phyloP scores from a whole-genome alignment of 129 eudicot genomes.

The Saposhnikovia divaricata region DNA sequence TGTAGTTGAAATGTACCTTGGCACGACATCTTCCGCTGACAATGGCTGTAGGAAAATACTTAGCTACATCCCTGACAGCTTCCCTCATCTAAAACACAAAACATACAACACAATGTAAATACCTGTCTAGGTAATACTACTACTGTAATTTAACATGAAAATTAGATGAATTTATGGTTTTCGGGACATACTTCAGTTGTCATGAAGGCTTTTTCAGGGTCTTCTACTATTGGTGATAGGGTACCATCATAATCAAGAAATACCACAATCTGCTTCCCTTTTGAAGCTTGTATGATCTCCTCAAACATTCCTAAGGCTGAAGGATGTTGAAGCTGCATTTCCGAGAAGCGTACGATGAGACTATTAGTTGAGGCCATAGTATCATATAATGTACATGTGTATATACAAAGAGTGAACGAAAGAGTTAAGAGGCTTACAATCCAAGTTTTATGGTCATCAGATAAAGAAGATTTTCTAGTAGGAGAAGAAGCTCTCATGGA shows the following conservation, averaged over 20 bases:
- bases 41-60: constrained; percentile 82
- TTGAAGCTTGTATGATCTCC: constrained; percentile 49
- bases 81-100: constrained; percentile 61
- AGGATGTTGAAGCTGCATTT: constrained; percentile 54
- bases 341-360: neutral
- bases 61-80: constrained; percentile 75
- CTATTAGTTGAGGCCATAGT: neutral
- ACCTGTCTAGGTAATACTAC: neutral
- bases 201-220: constrained; percentile 93
- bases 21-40: constrained; percentile 87
- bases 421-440: constrained; percentile 29
- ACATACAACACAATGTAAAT: neutral
- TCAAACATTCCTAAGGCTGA: constrained; percentile 71
- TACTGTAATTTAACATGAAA: neutral
- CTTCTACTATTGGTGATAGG: constrained; percentile 78
- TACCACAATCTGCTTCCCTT: constrained; percentile 69
- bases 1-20: constrained; percentile 42
- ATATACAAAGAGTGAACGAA: neutral
- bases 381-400: neutral
- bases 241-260: constrained; percentile 96
- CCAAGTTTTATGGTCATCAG: constrained; percentile 49
- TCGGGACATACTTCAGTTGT: constrained; percentile 47
- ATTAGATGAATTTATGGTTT: neutral
- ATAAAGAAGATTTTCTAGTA: constrained; percentile 27
- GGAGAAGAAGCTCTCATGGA: constrained; percentile 93